These are phyloP conservation scores for Tolypocladium ophioglossoides DNA, from an alignment of 2,329 filamentous ascomycete genomes.

Conservation along the genomic window DNA sequence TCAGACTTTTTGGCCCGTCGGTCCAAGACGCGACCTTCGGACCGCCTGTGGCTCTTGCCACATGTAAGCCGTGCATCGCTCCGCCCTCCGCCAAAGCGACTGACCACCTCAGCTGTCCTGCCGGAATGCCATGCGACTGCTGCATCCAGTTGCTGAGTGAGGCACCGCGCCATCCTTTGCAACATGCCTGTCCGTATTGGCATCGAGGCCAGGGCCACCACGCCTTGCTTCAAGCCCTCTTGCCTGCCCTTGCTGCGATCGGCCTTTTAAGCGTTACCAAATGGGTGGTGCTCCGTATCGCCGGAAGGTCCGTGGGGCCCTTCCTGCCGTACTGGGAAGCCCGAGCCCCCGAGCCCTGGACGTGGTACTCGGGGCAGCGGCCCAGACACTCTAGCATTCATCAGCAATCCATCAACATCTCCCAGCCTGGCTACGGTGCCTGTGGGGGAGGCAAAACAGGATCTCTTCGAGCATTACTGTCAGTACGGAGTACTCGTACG, in stretches of 20 bases:
- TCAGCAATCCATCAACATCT: background rate
- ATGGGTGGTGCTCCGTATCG: background rate
- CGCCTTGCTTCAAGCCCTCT: too few relatives aligned
- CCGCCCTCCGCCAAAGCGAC: background rate
- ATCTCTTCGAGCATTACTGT: too few relatives aligned
- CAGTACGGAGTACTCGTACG: background rate
- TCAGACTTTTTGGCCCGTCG: background rate
- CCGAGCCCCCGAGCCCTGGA: too few relatives aligned
- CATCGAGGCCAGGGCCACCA: too few relatives aligned
- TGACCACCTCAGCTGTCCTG: background rate
- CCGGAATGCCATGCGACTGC: background rate
- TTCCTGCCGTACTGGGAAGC: background rate
- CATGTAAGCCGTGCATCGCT: background rate
- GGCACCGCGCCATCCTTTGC: too few relatives aligned
- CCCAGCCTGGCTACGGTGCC: background rate
- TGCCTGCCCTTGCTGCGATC: background rate
- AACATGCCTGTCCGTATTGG: too few relatives aligned
- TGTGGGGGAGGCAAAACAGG: background rate
- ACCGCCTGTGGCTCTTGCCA: background rate
- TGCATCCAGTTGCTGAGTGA: too few relatives aligned
- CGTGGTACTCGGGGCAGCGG: too few relatives aligned
- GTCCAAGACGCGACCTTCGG: background rate
- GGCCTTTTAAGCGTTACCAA: background rate
- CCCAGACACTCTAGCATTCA: too few relatives aligned
- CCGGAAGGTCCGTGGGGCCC: background rate